These are phyloP conservation scores for Neofusicoccum umdonicola DNA, from an alignment of 2,329 filamentous ascomycete species.

Conservation along the genomic window DNA sequence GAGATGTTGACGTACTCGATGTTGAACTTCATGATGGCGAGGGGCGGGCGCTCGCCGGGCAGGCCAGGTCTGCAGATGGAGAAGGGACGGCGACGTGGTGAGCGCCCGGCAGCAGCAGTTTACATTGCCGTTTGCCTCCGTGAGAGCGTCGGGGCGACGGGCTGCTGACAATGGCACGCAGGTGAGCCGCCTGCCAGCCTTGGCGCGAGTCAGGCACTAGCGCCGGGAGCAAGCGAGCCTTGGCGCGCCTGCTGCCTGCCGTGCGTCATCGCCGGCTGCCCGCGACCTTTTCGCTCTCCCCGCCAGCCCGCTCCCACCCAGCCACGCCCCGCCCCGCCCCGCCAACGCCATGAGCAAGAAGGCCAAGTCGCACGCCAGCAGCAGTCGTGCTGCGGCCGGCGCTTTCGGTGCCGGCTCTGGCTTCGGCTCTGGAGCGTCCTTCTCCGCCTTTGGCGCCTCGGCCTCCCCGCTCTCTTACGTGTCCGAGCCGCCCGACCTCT, in stretches of 20 bases:
- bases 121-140: conserved; percentile 10
- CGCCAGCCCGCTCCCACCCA: background rate
- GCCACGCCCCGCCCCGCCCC: background rate
- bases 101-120: conserved; percentile 15
- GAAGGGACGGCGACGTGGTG: background rate
- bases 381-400: conserved; percentile 55
- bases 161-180: conserved; percentile 14
- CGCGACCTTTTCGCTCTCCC: conserved; percentile 11
- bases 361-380: conserved; percentile 63
- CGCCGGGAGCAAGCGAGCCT: conserved; percentile 13
- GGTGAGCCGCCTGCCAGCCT: conserved; percentile 8
- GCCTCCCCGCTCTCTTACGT: conserved; percentile 79
- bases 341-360: conserved; percentile 57
- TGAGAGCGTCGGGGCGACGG: background rate
- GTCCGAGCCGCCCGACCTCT: conserved; percentile 78
- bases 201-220: conserved; percentile 8
- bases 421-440: conserved; percentile 40
- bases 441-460: conserved; percentile 44
- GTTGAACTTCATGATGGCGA: conserved; percentile 68
- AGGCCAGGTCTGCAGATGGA: background rate
- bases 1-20: conserved; percentile 58
- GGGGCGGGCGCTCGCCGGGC: background rate
- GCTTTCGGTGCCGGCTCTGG: conserved; percentile 35
- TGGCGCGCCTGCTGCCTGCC: background rate
- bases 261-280: background rate